Conservation (phyloP, 2,329 filamentous ascomycete species). For the Fusarium albosuccineum region DNA sequence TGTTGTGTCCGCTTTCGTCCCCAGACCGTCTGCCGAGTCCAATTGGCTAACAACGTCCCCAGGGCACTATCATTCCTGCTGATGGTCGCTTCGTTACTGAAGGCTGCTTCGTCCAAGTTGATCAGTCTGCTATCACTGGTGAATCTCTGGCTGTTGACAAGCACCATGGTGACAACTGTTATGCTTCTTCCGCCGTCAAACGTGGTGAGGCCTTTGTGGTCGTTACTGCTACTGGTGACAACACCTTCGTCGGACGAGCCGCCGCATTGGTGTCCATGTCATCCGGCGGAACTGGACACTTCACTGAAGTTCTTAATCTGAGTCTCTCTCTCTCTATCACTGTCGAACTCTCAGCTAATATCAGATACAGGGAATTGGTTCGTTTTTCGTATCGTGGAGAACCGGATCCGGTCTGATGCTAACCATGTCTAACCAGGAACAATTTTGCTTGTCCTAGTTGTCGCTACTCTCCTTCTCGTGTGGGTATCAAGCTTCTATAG, state of each 20-base stretch:
- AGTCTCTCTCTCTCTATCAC: too few species aligned
- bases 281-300: slow-evolving; percentile 81
- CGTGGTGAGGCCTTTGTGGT: slow-evolving; percentile 88
- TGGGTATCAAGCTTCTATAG: too few species aligned
- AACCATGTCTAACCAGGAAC: slow-evolving; percentile 52
- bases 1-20: too few species aligned
- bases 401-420: background rate
- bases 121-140: slow-evolving; percentile 92
- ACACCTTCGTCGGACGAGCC: slow-evolving; percentile 90
- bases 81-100: slow-evolving; percentile 89
- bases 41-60: too few species aligned
- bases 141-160: slow-evolving; percentile 94
- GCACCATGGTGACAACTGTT: slow-evolving; percentile 84
- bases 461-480: slow-evolving; percentile 75
- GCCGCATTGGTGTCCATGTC: slow-evolving; percentile 88
- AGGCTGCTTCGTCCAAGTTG: slow-evolving; percentile 87
- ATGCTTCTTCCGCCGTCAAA: slow-evolving; percentile 89
- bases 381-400: too few species aligned
- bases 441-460: slow-evolving; percentile 81
- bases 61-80: slow-evolving; percentile 87
- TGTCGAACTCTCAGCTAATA: too few species aligned
- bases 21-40: too few species aligned
- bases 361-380: too few species aligned
- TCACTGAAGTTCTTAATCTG: slow-evolving; percentile 70
- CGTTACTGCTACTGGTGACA: slow-evolving; percentile 87